Percentiles rank a stretch among this genome's conserved stretches.
phyloP scores from a whole-genome alignment of 345 rosid species.

The Cardamine chenopodiifolia region DNA sequence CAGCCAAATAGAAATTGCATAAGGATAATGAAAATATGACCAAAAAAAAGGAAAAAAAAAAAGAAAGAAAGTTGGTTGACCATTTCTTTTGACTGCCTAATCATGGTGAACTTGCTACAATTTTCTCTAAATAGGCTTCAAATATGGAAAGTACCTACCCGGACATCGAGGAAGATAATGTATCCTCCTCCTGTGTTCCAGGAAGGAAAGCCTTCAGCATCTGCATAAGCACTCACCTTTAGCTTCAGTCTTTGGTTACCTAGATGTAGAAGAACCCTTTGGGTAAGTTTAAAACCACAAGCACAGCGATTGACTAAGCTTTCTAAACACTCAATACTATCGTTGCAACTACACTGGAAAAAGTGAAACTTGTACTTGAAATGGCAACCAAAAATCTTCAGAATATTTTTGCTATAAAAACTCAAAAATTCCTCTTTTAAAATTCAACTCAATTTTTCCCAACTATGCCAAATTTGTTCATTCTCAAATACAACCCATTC shows the following conservation, averaged over 20 bases:
- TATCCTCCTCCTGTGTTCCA: slow-evolving; percentile 47
- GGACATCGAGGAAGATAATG: slow-evolving; percentile 41
- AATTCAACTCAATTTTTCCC: background rate
- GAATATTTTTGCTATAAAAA: background rate
- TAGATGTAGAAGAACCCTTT: slow-evolving; percentile 16
- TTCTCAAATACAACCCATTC: background rate
- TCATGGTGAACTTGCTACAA: background rate
- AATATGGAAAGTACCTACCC: slow-evolving; percentile 45
- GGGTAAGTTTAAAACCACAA: slow-evolving; percentile 29
- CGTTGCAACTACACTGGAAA: no score
- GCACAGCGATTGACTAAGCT: background rate
- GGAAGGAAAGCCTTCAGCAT: slow-evolving; percentile 68
- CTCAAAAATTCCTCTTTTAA: background rate
- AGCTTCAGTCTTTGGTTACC: slow-evolving; percentile 23
- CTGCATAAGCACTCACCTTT: slow-evolving; percentile 36
- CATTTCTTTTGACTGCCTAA: background rate
- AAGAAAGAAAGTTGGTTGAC: background rate
- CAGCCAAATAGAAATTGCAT: background rate
- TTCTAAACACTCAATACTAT: slow-evolving; percentile 10
- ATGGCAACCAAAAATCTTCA: background rate
- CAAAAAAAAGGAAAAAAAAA: background rate
- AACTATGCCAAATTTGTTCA: no score
- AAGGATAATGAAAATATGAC: slow-evolving; percentile 6
- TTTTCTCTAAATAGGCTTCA: background rate
- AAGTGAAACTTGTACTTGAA: background rate